These are phyloP conservation scores for Heracleum sosnowskyi DNA, from an alignment of 129 eudicot species.

Conservation along the genomic window DNA sequence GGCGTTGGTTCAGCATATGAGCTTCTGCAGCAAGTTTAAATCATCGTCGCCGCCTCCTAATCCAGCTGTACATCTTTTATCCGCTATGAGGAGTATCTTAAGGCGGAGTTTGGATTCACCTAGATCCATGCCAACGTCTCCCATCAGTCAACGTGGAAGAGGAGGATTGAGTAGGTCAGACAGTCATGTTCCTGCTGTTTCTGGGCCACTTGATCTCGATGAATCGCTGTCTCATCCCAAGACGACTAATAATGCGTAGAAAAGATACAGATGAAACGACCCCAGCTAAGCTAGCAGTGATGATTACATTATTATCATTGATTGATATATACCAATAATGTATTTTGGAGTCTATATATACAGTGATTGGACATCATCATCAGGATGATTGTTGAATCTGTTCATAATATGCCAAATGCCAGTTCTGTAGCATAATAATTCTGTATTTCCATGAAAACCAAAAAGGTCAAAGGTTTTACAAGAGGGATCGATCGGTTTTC, in stretches of 20 bases:
- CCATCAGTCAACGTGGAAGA: background rate
- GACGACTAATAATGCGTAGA: background rate
- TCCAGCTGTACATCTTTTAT: constrained; percentile 42
- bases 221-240: constrained; percentile 6
- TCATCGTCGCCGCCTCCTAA: constrained; percentile 41
- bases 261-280: background rate
- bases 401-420: too few relatives aligned
- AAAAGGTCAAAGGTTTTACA: too few relatives aligned
- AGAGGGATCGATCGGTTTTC: constrained; percentile 4
- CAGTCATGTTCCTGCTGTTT: constrained; percentile 47
- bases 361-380: too few relatives aligned
- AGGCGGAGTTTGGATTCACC: constrained; percentile 57
- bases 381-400: too few relatives aligned
- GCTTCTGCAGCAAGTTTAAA: constrained; percentile 46
- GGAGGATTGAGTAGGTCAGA: constrained; percentile 46
- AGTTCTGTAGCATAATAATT: too few relatives aligned
- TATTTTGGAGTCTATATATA: too few relatives aligned
- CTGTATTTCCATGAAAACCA: too few relatives aligned
- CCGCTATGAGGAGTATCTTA: too few relatives aligned
- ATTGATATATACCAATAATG: too few relatives aligned
- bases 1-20: constrained; percentile 57
- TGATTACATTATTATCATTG: too few relatives aligned
- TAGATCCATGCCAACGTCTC: background rate
- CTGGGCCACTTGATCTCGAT: constrained; percentile 27
- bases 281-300: too few relatives aligned